A percentile compares a stretch with the other conserved stretches of the same genome.
These are phyloP conservation scores for Erysiphe pulchra DNA, from an alignment of 2,329 filamentous ascomycete species.

Conservation along the genomic window DNA sequence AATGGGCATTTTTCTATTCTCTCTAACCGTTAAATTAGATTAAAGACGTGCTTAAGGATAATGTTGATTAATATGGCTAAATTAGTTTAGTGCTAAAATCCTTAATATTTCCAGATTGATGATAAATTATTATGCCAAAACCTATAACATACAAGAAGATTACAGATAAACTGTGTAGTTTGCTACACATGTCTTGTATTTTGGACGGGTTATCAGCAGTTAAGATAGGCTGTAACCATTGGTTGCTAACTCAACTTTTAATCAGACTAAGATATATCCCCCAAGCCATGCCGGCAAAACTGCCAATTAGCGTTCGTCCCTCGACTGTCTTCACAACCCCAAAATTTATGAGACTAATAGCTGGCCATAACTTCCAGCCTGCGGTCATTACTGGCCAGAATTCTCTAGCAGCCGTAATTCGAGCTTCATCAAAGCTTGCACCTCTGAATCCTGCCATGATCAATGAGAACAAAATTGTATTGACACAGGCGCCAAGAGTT, in stretches of 20 bases:
- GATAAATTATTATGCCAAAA: too few relatives aligned
- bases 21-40: too few relatives aligned
- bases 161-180: too few relatives aligned
- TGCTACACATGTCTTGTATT: too few relatives aligned
- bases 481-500: slow-evolving; percentile 35
- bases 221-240: too few relatives aligned
- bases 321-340: slow-evolving; percentile 43
- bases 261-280: slow-evolving; percentile 48
- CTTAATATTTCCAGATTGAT: too few relatives aligned
- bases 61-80: too few relatives aligned
- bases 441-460: slow-evolving; percentile 21
- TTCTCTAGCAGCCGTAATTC: slow-evolving; percentile 22
- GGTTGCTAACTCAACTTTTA: slow-evolving; percentile 13
- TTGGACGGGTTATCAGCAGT: too few relatives aligned
- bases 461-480: slow-evolving; percentile 36
- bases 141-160: too few relatives aligned
- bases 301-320: slow-evolving; percentile 42
- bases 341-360: slow-evolving; percentile 45
- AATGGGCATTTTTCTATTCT: too few relatives aligned
- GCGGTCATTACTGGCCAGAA: slow-evolving; percentile 40
- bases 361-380: slow-evolving; percentile 47
- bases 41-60: too few relatives aligned
- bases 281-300: slow-evolving; percentile 47
- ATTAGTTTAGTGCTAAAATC: too few relatives aligned
- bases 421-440: slow-evolving; percentile 18